These are phyloP conservation scores for Galerina sulciceps DNA, from an alignment of 768 basidiomycete genomes.

Conservation along the genomic window DNA sequence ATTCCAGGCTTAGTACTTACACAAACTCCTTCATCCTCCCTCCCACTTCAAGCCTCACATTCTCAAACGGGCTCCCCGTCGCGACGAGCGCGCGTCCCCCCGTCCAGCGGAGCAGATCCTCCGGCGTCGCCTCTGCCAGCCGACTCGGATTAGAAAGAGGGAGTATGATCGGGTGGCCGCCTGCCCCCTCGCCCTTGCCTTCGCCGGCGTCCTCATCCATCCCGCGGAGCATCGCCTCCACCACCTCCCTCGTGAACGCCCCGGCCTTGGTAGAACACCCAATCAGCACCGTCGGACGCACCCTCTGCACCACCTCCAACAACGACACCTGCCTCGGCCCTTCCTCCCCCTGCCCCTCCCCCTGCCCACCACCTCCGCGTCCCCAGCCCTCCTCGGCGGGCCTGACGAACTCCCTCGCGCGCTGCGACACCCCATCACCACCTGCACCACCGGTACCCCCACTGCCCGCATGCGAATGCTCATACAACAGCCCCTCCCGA, in stretches of 20 bases:
- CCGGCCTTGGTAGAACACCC: slow-evolving; percentile 82
- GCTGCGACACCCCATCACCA: slow-evolving; percentile 26
- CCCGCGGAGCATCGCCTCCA: slow-evolving; percentile 61
- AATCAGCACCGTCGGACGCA: slow-evolving; percentile 83
- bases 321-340: no score
- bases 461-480: slow-evolving; percentile 28
- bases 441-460: no score
- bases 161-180: slow-evolving; percentile 80
- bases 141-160: slow-evolving; percentile 83
- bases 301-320: slow-evolving; percentile 69
- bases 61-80: slow-evolving; percentile 84
- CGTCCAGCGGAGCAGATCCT: slow-evolving; percentile 79
- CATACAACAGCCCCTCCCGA: slow-evolving; percentile 38
- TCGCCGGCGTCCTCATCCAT: no score
- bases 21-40: slow-evolving; percentile 61
- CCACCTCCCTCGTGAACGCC: slow-evolving; percentile 77
- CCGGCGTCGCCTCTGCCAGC: slow-evolving; percentile 76
- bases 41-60: slow-evolving; percentile 61
- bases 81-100: slow-evolving; percentile 79
- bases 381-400: slow-evolving; percentile 45
- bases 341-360: no score
- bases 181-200: no score
- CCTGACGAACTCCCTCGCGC: slow-evolving; percentile 60
- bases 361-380: no score
- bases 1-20: slow-evolving; percentile 45